Percentiles rank a stretch among this genome's conserved stretches.
phyloP scores from a whole-genome alignment of 768 basidiomycete species.

The Podaxis carcinomalis region DNA sequence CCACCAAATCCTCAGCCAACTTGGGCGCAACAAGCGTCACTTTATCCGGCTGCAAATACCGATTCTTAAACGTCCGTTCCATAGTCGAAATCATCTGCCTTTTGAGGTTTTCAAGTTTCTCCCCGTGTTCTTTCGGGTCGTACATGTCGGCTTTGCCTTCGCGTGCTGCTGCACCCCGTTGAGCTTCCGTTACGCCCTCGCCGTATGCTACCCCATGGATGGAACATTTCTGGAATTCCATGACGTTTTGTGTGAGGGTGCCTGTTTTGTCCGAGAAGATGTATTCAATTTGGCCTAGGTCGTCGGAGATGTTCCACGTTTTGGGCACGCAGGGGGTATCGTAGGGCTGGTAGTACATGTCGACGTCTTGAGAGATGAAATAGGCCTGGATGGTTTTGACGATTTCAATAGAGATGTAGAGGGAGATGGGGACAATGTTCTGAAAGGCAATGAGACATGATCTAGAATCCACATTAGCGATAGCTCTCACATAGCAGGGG shows the following conservation, averaged over 20 bases:
- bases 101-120: slow-evolving; percentile 62
- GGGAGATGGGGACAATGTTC: slow-evolving; percentile 93
- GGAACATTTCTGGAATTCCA: slow-evolving; percentile 98
- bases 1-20: slow-evolving; percentile 72
- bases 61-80: slow-evolving; percentile 82
- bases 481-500: background rate
- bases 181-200: slow-evolving; percentile 93
- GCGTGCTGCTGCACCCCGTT: slow-evolving; percentile 84
- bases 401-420: slow-evolving; percentile 97
- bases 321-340: slow-evolving; percentile 91
- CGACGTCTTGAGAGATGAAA: slow-evolving; percentile 93
- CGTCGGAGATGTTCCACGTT: slow-evolving; percentile 98
- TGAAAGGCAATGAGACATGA: slow-evolving; percentile 95
- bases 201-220: slow-evolving; percentile 82
- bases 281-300: slow-evolving; percentile 98
- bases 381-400: slow-evolving; percentile 97
- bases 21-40: slow-evolving; percentile 87
- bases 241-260: slow-evolving; percentile 95
- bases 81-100: slow-evolving; percentile 72
- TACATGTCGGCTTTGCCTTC: slow-evolving; percentile 65
- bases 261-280: slow-evolving; percentile 89
- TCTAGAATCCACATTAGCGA: slow-evolving; percentile 33
- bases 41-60: slow-evolving; percentile 74
- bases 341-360: slow-evolving; percentile 91
- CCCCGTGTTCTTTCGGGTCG: slow-evolving; percentile 68